These are phyloP conservation scores for Penicillium lagena DNA, from an alignment of 495 filamentous ascomycete genomes.

Conservation along the genomic window DNA sequence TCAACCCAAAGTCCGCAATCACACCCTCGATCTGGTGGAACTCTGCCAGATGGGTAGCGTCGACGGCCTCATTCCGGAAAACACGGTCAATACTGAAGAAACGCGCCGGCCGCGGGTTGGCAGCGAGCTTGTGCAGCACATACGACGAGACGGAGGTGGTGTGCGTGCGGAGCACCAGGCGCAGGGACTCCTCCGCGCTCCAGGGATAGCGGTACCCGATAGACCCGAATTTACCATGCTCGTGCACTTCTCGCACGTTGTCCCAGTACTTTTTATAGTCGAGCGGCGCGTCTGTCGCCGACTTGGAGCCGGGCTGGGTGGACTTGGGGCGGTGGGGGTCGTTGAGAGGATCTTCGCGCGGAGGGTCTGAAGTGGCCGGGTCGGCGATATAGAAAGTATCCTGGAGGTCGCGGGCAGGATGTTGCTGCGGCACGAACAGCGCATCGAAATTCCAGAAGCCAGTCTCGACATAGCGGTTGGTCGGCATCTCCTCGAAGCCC, in stretches of 20 bases:
- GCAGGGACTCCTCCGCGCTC: slow-evolving; percentile 78
- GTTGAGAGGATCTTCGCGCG: slow-evolving; percentile 58
- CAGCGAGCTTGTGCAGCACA: slow-evolving; percentile 83
- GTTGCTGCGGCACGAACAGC: slow-evolving; percentile 95
- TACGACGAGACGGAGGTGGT: slow-evolving; percentile 86
- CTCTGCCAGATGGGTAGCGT: slow-evolving; percentile 93
- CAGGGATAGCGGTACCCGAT: slow-evolving; percentile 95
- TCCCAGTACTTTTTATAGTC: slow-evolving; percentile 84
- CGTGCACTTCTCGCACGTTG: slow-evolving; percentile 76
- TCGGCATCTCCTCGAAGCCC: slow-evolving; percentile 45
- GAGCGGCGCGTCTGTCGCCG: slow-evolving; percentile 36
- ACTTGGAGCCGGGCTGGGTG: slow-evolving; percentile 18
- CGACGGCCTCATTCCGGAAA: slow-evolving; percentile 93
- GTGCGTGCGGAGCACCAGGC: slow-evolving; percentile 90
- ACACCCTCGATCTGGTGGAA: slow-evolving; percentile 99
- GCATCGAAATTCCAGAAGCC: slow-evolving; percentile 99
- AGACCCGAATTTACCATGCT: slow-evolving; percentile 81
- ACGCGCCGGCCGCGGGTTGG: slow-evolving; percentile 71
- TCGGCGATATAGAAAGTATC: slow-evolving; percentile 98
- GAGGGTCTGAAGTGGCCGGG: slow-evolving; percentile 67
- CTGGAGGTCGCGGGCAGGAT: slow-evolving; percentile 91
- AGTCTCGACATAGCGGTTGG: slow-evolving; percentile 76
- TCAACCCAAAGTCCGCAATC: slow-evolving; percentile 89
- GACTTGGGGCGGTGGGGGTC: slow-evolving; percentile 32
- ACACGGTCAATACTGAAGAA: slow-evolving; percentile 98